Evolutionary conservation across 148 eudicot genomes (phyloP), one percentile per base, ranked within the genome.

Genomic region (Gaultheria prostrata): DNA sequence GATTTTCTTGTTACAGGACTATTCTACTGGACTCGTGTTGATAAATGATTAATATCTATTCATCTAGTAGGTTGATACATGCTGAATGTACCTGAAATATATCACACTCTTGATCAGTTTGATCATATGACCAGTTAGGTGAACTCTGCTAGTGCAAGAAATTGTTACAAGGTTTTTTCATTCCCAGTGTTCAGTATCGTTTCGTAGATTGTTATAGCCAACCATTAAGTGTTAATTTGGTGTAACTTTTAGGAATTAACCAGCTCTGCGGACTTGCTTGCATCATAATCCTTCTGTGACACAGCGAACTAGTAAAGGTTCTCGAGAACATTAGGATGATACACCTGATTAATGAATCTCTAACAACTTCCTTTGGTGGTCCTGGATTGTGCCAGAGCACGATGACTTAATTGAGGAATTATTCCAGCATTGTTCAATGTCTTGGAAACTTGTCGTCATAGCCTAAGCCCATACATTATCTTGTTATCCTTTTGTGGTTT

Each of bases 371-470:
- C 50, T 51, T 76, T 15, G 12, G 61, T 28, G 61, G 43, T 49
- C 80, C 43, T 51, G 59, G 54, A 46, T 48, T 76, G 80, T 30
- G 61, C 43, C 43, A 77, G 59, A 45, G n/a, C 30, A n/a, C 39
- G 30, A 28, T 30, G 43, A 77, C 39, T 51, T 6, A 51, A 49
- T 30, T 28, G 12, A 28, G 63, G 61, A 77, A 28, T 6, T 51
- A 77, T 50, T 49, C 61, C 20, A 20, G 54, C 26, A 28, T 30
- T 28, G 45, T 35, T 32, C 56, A 65, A 46, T 45, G 17, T 67
- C 59, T 28, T 81, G 43, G n/a, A 51, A 77, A 51, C 80, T 77
- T 57, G 46, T 79, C 33, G 33, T 11, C 17, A 35, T 57, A 57
- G n/a, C 18, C 50, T 21, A 56, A 18, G 48, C 45, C 20, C 28